Base-by-base conservation (phyloP, 176 grass and related monocot species). In the Musa itinerans region DNA sequence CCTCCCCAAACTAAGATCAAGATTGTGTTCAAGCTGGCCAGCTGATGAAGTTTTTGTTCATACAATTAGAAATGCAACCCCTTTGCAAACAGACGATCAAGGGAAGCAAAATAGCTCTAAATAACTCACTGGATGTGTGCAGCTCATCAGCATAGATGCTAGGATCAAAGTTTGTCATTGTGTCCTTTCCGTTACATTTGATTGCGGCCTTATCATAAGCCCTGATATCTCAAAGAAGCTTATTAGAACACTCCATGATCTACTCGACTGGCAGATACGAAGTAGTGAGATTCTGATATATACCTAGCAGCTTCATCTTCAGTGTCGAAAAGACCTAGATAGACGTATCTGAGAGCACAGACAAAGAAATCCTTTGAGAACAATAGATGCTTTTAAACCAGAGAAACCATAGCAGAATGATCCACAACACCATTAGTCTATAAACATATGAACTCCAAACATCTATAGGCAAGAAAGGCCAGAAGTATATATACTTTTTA, bases 141-240 rank as follows among this genome's bases (percentile, higher is more conserved):
- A 75, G 55, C 16, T 61, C 54, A 7, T 75, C 55, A 14, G 43
- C 52, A 16, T 75, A 75, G 54, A 58, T 48, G 54, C 73, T 75
- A 29, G 73, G 25, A 59, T 75, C 54, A 11, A 75, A 75, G 73
- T 75, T 75, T 24, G 73, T 75, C 54, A 55, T 54, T 1, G 54
- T 54, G 34, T 75, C 54, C 73, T 75, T 75, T 43, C 73, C 73
- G n/a, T 75, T 61, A 14, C 73, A 75, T n/a, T 75, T 75, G 15
- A 75, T 75, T 61, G 73, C 73, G 10, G 73, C 73, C 26, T 61
- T 75, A 23, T 75, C 73, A 75, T 75, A 75, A 48, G 73, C 73
- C 52, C 73, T 75, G 73, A 56, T 59, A 59, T 21, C 10, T 70
- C n/a, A 3, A 50, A 21, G 24, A n/a, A 70, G 14, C 48, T 51